Evolutionary conservation across 2,329 filamentous ascomycete species (phyloP).

Genomic region (Alternaria sp.): DNA sequence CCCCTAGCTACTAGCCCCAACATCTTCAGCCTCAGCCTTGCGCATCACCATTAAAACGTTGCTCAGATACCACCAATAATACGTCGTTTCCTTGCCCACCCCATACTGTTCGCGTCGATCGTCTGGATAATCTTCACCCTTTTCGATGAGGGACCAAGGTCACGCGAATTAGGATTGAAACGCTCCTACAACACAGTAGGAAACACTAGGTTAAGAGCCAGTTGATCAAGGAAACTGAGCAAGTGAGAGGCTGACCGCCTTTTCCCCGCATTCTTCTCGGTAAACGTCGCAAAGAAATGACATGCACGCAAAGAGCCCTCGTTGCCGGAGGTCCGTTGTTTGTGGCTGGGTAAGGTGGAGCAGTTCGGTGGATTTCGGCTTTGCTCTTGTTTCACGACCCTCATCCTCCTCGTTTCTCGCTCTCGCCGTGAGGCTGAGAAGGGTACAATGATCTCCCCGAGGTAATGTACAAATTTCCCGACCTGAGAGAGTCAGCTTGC

Average conservation of each 20-base stretch:
- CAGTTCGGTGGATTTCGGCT: neutral
- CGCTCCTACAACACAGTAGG: neutral
- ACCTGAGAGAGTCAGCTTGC: neutral
- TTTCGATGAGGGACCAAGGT: neutral
- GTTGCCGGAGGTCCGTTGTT: neutral
- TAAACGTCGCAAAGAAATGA: neutral
- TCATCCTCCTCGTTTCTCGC: neutral
- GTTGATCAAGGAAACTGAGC: neutral
- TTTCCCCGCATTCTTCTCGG: neutral
- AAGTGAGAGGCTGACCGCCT: neutral
- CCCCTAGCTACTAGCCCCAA: conserved; percentile 2
- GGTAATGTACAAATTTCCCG: conserved; percentile 1
- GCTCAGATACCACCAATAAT: conserved; percentile 3
- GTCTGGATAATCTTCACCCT: neutral
- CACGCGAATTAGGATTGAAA: conserved; percentile 2
- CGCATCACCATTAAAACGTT: conserved; percentile 5
- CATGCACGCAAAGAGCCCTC: neutral
- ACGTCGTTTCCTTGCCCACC: neutral
- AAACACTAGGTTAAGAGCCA: neutral
- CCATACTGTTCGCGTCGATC: conserved; percentile 1
- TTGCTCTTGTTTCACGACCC: conserved; percentile 2
- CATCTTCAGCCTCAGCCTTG: conserved; percentile 7
- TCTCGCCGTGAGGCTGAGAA: conserved; percentile 2
- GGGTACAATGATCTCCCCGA: neutral
- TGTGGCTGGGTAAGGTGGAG: conserved; percentile 5